These are phyloP conservation scores for Solanum verrucosum DNA, from an alignment of 257 asterid species.

Conservation along the genomic window DNA sequence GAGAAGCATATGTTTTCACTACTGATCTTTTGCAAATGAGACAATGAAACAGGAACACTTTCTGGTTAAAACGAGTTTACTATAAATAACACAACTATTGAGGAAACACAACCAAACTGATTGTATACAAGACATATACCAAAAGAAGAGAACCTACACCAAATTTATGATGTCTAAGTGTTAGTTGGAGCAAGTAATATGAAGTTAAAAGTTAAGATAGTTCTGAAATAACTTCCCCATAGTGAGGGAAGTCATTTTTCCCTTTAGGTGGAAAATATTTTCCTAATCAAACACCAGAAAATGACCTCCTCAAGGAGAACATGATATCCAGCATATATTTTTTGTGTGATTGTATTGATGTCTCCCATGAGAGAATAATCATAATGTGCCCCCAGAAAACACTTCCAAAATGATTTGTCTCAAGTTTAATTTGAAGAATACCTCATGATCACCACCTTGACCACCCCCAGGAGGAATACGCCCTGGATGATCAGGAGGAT, in stretches of 20 bases:
- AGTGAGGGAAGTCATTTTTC: background rate
- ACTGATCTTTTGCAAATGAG: background rate
- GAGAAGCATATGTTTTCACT: background rate
- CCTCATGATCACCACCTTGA: slow-evolving; percentile 99
- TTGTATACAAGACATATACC: background rate
- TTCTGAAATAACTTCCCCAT: background rate
- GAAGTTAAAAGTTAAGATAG: background rate
- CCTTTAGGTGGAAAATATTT: background rate
- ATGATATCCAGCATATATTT: background rate
- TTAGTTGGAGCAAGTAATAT: background rate
- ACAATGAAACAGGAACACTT: background rate
- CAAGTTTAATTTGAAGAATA: slow-evolving; percentile 16
- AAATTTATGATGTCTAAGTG: background rate
- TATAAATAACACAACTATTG: background rate
- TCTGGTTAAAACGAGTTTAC: background rate
- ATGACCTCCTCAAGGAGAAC: background rate
- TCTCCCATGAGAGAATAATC: background rate
- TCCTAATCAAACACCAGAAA: background rate
- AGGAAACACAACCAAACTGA: background rate
- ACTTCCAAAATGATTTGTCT: background rate
- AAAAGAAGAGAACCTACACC: background rate
- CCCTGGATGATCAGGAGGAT: slow-evolving; percentile 99
- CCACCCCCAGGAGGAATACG: slow-evolving; percentile 84
- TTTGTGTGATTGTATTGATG: background rate
- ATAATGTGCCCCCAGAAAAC: background rate